A percentile compares a stretch with the other conserved stretches of the same genome.
Conservation (phyloP, 116 monocot species). For the Dioscorea cayenensis region DNA sequence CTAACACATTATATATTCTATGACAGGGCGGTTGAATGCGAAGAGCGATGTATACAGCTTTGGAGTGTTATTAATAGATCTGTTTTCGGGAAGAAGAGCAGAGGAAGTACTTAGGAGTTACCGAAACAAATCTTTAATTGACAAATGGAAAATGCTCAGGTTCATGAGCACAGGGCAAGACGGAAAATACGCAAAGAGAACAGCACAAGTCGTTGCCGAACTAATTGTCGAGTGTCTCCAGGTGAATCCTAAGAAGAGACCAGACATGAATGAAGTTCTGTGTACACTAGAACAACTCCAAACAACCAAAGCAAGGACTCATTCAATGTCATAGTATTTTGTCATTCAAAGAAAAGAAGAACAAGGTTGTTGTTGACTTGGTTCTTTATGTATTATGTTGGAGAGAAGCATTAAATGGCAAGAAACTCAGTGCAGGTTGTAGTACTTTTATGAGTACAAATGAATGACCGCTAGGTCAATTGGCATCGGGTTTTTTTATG, state of each 20-base stretch:
- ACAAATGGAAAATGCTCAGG: neutral
- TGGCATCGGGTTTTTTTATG: no score
- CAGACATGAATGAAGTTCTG: neutral
- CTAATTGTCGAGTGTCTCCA: neutral
- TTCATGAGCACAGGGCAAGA: neutral
- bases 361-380: no score
- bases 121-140: neutral
- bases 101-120: neutral
- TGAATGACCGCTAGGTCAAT: no score
- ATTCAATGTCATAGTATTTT: no score
- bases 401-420: no score
- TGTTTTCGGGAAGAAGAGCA: constrained; percentile 1
- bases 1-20: neutral
- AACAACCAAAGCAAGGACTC: neutral
- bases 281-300: neutral
- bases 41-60: neutral
- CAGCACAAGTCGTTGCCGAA: neutral
- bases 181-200: neutral
- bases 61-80: neutral
- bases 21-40: neutral
- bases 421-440: no score
- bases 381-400: no score
- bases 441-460: no score
- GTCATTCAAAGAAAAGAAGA: no score
- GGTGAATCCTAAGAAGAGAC: neutral